Percentiles rank a stretch among this genome's conserved stretches.
phyloP scores from a whole-genome alignment of 192 early-diverging fungal species.

The Paraglomus brasilianum region DNA sequence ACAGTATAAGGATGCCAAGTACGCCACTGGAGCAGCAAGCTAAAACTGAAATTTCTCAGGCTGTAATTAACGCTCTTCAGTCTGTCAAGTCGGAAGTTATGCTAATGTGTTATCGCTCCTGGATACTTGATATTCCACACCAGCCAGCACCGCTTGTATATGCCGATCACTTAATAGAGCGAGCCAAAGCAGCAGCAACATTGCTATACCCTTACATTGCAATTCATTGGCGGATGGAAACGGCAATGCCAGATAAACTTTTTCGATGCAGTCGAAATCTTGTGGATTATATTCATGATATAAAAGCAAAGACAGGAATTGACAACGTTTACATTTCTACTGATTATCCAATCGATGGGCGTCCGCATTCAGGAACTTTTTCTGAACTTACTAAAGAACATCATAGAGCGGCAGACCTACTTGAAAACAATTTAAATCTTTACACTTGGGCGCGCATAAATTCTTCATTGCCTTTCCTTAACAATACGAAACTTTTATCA shows the following conservation, averaged over 20 bases:
- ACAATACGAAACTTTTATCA: too few relatives aligned
- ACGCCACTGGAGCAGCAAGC: too few relatives aligned
- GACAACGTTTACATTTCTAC: constrained; percentile 6
- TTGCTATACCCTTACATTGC: constrained; percentile 20
- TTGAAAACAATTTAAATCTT: background rate
- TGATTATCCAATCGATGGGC: constrained; percentile 3
- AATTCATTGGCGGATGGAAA: constrained; percentile 22
- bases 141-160: background rate
- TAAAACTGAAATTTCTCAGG: background rate
- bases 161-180: background rate
- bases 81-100: background rate
- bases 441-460: too few relatives aligned
- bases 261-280: constrained; percentile 3
- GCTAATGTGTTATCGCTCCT: background rate
- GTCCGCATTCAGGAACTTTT: too few relatives aligned
- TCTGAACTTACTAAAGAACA: background rate
- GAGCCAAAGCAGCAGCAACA: background rate
- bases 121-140: too few relatives aligned
- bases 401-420: constrained; percentile 6
- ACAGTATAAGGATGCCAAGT: too few relatives aligned
- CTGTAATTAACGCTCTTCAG: too few relatives aligned
- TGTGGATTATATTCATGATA: background rate
- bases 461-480: too few relatives aligned
- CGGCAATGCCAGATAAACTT: background rate
- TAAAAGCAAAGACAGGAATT: background rate